Base-by-base conservation (phyloP, 192 early-diverging fungal genomes). In the Backusella luteola region DNA sequence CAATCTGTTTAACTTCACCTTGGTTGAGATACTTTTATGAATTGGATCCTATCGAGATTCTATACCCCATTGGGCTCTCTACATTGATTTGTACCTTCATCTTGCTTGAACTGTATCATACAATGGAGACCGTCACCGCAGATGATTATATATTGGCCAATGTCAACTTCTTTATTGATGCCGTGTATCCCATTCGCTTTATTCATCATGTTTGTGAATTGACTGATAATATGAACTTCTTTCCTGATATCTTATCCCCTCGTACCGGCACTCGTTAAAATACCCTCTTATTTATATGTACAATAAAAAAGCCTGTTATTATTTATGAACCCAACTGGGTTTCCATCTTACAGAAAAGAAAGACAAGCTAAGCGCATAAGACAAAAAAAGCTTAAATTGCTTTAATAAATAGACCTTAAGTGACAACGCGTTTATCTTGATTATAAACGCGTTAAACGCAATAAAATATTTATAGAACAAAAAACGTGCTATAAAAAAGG, bases 201-300 rank as follows among this genome's bases (percentile, higher is more conserved):
- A 49, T 81, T 14, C 80, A 81, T 36, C 73, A 81, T 71, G 19
- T 81, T 19, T 81, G 80, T 67, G 80, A 81, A 36, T 66, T 81
- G 53, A 66, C 80, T 2, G 80, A 81, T 21, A 77, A 70, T 59
- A 26, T 77, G 46, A 63, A 71, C 29, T n/a, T 63, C 34, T 73
- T 73, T 38, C 76, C 56, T 32, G 76, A 77, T 36, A 59, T 77
- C 6, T n/a, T 77, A 19, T 63, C 56, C 38, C 76, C 76, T 39
- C 68, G 36, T 12, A 29, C 56, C 3, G 29, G 11, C 29, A 63
- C 23, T 14, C 11, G 12, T 0, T 44, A 63, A 63, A 29, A 63
- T 29, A 26, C 26, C 56, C 56, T 63, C 12, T 63, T 26, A 59
- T 59, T 12, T 59, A 59, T 59, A 7, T 59, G 23, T 59, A 59